Evolutionary conservation across 2,329 filamentous ascomycete genomes (phyloP), one percentile per base, ranked within the genome.

Genomic region (Colletotrichum trifolii): DNA sequence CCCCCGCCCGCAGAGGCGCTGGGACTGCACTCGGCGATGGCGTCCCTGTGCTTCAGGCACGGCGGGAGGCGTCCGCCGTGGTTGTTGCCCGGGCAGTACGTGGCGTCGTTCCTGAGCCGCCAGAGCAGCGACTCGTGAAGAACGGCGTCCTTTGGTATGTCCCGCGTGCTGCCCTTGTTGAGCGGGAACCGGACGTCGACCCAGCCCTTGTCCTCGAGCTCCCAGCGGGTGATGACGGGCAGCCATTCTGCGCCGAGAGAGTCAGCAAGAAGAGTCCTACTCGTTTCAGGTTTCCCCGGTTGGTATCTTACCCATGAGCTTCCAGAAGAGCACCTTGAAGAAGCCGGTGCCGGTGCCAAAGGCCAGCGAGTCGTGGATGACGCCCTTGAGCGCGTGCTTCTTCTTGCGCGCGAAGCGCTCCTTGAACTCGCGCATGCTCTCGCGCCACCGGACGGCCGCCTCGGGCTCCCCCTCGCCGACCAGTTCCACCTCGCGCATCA

Each of bases 401-500:
- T 74, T 76, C 40, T 62, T 48, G 6, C 69, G 67, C 45, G 69
- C 61, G 63, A 77, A 78, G 1, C 68, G 75, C 2, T 69, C 67
- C 40, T 70, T 62, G 62, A 77, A 78, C 2, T 69, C 70, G 1
- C 72, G 55, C 3, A 75, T 58, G 10, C 69, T 75, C 34, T 73
- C 61, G 6, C 71, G 73, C 77, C 78, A 81, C 48, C 77, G 73
- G 25, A 81, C 70, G 0, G 72, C 72, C 2, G 75, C 74, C 5
- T 55, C 39, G 0, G 70, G 58, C 7, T 81, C 74, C 15, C 62
- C 58, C 10, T 73, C 52, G 4, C 76, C 77, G 1, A 81, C 74
- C 4, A 77, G 72, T 69, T 80, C 76, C 4, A 84, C 72, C 67
- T 85, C 83, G 2, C 78, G 76, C 42, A 85, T 79, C 83, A 85